phyloP scores from a whole-genome alignment of 164 flowering plant genomes.

The Berberis thunbergii region DNA sequence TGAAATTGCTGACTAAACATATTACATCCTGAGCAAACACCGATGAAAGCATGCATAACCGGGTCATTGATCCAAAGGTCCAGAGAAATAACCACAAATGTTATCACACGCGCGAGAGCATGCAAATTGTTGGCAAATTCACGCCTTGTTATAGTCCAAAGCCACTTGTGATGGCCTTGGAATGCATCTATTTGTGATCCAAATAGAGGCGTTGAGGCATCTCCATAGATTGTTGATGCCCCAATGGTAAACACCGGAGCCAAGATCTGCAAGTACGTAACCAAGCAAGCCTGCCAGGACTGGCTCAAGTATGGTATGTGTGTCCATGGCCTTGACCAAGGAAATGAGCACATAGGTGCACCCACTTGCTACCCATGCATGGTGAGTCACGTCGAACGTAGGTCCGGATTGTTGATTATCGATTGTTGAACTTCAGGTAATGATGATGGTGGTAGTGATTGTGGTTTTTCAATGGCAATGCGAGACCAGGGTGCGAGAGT shows the following conservation, averaged over 20 bases:
- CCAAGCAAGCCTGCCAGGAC: conserved; percentile 52
- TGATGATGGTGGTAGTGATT: conserved; percentile 2
- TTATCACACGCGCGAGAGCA: conserved; percentile 47
- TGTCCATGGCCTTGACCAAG: conserved; percentile 34
- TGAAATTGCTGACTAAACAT: conserved; percentile 96
- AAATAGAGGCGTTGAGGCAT: conserved; percentile 50
- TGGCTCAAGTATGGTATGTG: conserved; percentile 38
- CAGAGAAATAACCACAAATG: conserved; percentile 50
- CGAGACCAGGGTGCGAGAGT: neutral
- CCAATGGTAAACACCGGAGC: conserved; percentile 89
- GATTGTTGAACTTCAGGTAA: conserved; percentile 4
- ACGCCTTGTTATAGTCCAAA: conserved; percentile 74
- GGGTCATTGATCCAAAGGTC: conserved; percentile 33
- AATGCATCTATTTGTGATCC: conserved; percentile 80
- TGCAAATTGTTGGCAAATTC: conserved; percentile 74
- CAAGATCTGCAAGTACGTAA: conserved; percentile 71
- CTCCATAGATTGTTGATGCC: conserved; percentile 85
- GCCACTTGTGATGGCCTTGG: conserved; percentile 77
- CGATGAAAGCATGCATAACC: conserved; percentile 37
- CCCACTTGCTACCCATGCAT: conserved; percentile 73
- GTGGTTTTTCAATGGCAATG: neutral
- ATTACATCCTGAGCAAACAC: conserved; percentile 51
- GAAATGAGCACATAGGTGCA: conserved; percentile 49
- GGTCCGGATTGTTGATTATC: conserved; percentile 27
- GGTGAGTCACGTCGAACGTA: conserved; percentile 69